These are phyloP conservation scores for Articulospora tetracladia DNA, from an alignment of 495 filamentous ascomycete genomes.

Conservation along the genomic window DNA sequence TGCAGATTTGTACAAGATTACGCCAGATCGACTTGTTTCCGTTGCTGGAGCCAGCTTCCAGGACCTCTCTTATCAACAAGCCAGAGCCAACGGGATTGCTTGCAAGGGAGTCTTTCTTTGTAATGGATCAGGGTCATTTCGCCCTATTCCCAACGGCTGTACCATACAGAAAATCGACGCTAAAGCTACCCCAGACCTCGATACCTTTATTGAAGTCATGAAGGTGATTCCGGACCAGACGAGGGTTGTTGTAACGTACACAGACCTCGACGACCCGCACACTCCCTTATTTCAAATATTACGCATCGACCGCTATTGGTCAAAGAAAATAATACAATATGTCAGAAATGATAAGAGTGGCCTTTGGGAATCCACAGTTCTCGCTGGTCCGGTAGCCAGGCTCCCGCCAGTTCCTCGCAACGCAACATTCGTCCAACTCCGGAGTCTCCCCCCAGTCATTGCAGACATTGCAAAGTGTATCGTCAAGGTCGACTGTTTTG, in stretches of 20 bases:
- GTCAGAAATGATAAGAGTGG: slow-evolving; percentile 88
- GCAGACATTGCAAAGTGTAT: slow-evolving; percentile 92
- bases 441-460: slow-evolving; percentile 81
- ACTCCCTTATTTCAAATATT: slow-evolving; percentile 90
- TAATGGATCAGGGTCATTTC: slow-evolving; percentile 92
- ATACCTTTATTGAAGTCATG: slow-evolving; percentile 90
- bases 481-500: slow-evolving; percentile 85
- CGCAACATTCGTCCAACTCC: slow-evolving; percentile 88
- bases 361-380: slow-evolving; percentile 89
- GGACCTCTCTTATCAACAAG: slow-evolving; percentile 92
- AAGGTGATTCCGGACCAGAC: slow-evolving; percentile 84
- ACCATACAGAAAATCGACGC: slow-evolving; percentile 88
- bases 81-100: slow-evolving; percentile 87
- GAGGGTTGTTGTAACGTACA: slow-evolving; percentile 89
- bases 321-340: slow-evolving; percentile 86
- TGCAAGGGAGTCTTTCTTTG: slow-evolving; percentile 91
- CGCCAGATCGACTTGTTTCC: slow-evolving; percentile 90
- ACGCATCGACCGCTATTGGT: slow-evolving; percentile 93
- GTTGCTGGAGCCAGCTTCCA: slow-evolving; percentile 96
- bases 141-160: slow-evolving; percentile 88
- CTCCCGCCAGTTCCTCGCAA: slow-evolving; percentile 64
- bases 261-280: slow-evolving; percentile 91
- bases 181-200: slow-evolving; percentile 78
- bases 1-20: slow-evolving; percentile 90
- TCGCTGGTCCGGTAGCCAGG: slow-evolving; percentile 74